Evolutionary conservation across 2,329 filamentous ascomycete genomes (phyloP).

Genomic region (Neoarthrinium moseri): DNA sequence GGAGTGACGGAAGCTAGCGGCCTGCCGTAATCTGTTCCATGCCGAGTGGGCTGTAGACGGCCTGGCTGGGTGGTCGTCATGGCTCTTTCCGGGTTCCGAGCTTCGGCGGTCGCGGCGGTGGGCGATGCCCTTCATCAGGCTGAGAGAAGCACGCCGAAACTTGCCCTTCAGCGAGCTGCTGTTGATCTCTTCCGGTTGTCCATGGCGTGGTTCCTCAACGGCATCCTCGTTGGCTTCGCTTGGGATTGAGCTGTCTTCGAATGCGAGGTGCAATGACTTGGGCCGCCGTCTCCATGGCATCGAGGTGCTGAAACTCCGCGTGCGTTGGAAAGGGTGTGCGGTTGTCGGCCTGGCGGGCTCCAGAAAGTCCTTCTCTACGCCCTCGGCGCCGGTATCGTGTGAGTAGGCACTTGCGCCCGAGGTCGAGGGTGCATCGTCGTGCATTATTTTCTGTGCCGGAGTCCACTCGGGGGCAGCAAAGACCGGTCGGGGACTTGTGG

Average conservation of each 20-base stretch:
- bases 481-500: not conserved
- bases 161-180: slow-evolving; percentile 42
- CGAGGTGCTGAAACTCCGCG: slow-evolving; percentile 48
- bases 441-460: slow-evolving; percentile 1
- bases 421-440: slow-evolving; percentile 16
- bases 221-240: slow-evolving; percentile 19
- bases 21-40: slow-evolving; percentile 52
- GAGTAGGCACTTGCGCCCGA: slow-evolving; percentile 27
- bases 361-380: slow-evolving; percentile 17
- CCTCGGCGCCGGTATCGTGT: slow-evolving; percentile 25
- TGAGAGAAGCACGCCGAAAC: slow-evolving; percentile 55
- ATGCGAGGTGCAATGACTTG: slow-evolving; percentile 38
- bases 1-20: slow-evolving; percentile 48
- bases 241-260: slow-evolving; percentile 26
- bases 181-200: slow-evolving; percentile 1
- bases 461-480: slow-evolving; percentile 4
- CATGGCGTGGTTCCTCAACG: slow-evolving; percentile 20
- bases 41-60: slow-evolving; percentile 48
- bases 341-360: slow-evolving; percentile 22
- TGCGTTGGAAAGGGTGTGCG: slow-evolving; percentile 34
- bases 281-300: slow-evolving; percentile 46
- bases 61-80: slow-evolving; percentile 37
- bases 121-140: slow-evolving; percentile 50
- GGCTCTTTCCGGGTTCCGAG: slow-evolving; percentile 23
- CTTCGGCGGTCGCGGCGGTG: slow-evolving; percentile 41